Base-by-base conservation (phyloP, 2,329 filamentous ascomycete species). In the Cladosporium sp. region DNA sequence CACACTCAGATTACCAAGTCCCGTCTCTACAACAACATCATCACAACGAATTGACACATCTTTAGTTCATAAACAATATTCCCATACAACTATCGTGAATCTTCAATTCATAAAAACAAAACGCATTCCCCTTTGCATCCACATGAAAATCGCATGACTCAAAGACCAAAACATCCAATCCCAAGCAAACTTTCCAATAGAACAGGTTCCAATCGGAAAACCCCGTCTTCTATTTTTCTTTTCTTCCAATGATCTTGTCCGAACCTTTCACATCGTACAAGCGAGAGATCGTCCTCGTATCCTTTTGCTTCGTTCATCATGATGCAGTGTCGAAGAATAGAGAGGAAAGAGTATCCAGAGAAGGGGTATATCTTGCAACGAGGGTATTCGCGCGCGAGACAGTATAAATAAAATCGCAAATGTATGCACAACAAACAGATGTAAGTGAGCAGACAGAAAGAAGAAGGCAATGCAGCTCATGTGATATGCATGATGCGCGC, bases 361-460 rank as follows among this genome's bases (percentile, higher is more conserved):
- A 32, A 30, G 14, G 28, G 57, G 57, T 24, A 30, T 59, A 59
- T 59, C 34, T 59, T 18, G 57, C 59, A 61, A 61, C 59, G 59
- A 61, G 59, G 30, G 59, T 61, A 36, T 52, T 36, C 44, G 44
- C 59, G 59, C 44, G 30, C n/a, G n/a, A 61, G n/a, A 51, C 12
- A 52, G n/a, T n/a, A 61, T 47, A 26, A 61, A 38, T 8, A n/a
- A 44, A n/a, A n/a, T n/a, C 30, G 44, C 44, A 61, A 26, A 24
- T 51, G 44, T 49, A 60, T 60, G 38, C 58, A 51, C 41, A 47
- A 52, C 18, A 38, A 36, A 60, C 38, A 60, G n/a, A 51, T 28
- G 14, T n/a, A 51, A 61, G 44, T 18, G 57, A 58, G 24, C 36
- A 34, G 55, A 41, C 30, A n/a, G 18, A 21, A 26, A 52, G 26